Evolutionary conservation across 768 basidiomycete species (phyloP), one percentile per base, ranked within the genome.

Genomic region (Boletus rubescentipes): DNA sequence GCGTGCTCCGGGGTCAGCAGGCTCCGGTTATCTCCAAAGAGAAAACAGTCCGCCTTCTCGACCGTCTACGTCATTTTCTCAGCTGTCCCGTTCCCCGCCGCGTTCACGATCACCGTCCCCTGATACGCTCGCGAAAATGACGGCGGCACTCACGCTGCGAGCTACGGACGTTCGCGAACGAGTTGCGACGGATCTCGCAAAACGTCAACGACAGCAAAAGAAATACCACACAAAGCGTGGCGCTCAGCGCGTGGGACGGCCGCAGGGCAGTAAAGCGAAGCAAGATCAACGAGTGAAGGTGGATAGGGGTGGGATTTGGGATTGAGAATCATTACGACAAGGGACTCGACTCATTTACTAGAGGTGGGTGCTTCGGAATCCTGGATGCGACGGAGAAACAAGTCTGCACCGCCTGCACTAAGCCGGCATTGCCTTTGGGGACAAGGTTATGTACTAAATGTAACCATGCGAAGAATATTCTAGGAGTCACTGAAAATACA

Each of bases 241-340:
- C 8, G 77, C 77, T 4, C 79, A 81, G 49, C 77, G 83, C 51
- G 81, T 78, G 29, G 89, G 89, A 23, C 76, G 90, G 36, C 75
- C 84, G 21, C 84, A 85, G 59, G 93, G 93, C 20, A 92, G 89
- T 67, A 95, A 95, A 67, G 86, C 86, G 50, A 95, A 92, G 72
- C 84, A 85, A 64, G 89, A 93, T 63, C 79, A 72, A 30, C 76
- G 81, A 53, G 79, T 91, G 11, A 84, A 82, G 61, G 45, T 81
- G 38, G 87, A 87, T 63, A 74, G 73, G 47, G 74, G 77, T 63
- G 83, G 81, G 16, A 69, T 84, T 37, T 90, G 85, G 85, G 83
- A 81, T 42, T 86, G 72, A 65, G 49, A 51, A 53, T 34, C 45
- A 55, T 61, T 61, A 64, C 62, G 53, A 55, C 50, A 55, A 39